Evolutionary conservation across 371 early-diverging fungal species (phyloP).

Genomic region (Chytridium lagenaria): DNA sequence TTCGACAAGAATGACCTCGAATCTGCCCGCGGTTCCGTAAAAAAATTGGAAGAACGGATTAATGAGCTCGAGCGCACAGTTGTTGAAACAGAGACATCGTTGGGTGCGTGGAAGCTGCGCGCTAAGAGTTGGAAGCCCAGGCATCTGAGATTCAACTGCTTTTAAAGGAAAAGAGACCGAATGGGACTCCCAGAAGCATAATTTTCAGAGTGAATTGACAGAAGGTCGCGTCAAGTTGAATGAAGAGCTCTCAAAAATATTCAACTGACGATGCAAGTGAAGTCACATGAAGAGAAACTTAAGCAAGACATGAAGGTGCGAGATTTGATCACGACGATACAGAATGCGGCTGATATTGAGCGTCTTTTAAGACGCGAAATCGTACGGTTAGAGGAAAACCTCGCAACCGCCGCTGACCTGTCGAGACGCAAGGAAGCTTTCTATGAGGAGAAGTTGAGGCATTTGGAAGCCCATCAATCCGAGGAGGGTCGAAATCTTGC

Average conservation of each 20-base stretch:
- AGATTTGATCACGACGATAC: background rate
- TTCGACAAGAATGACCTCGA: background rate
- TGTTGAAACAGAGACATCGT: background rate
- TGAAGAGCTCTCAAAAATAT: slow-evolving; percentile 5
- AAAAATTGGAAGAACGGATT: background rate
- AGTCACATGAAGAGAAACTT: background rate
- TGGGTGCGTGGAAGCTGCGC: background rate
- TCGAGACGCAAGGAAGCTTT: background rate
- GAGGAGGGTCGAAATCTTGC: no score
- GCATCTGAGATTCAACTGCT: background rate
- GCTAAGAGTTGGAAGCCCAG: background rate
- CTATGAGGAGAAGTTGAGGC: background rate
- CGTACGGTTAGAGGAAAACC: background rate
- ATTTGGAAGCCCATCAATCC: background rate
- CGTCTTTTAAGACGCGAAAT: background rate
- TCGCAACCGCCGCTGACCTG: background rate
- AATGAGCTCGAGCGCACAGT: background rate
- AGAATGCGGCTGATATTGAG: background rate
- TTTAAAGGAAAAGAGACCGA: background rate
- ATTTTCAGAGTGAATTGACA: background rate
- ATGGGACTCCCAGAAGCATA: background rate
- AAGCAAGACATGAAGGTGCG: slow-evolving; percentile 8
- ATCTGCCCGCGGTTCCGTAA: background rate
- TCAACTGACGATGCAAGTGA: background rate
- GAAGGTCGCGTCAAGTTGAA: background rate